Evolutionary conservation across 441 rosid genomes (phyloP).

Genomic region (Raphanus hybrid): DNA sequence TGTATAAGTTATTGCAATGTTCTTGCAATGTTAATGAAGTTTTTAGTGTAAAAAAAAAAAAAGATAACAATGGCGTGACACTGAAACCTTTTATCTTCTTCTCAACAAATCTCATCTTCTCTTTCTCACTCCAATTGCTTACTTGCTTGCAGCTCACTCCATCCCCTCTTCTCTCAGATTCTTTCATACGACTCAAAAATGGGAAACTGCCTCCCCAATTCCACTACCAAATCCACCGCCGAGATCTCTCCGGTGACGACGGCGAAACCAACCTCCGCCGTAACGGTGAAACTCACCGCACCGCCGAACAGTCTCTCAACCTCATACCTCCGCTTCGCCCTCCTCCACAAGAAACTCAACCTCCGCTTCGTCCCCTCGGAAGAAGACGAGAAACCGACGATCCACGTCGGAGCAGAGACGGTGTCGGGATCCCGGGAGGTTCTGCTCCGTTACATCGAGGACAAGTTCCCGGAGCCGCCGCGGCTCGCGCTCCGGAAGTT

Average conservation of each 20-base stretch:
- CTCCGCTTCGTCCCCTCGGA: constrained; percentile 50
- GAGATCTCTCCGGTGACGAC: constrained; percentile 46
- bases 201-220: constrained; percentile 56
- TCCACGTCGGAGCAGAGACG: constrained; percentile 56
- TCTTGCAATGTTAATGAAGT: too few species aligned
- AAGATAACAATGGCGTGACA: constrained; percentile 42
- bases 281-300: constrained; percentile 46
- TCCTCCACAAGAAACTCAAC: constrained; percentile 55
- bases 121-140: constrained; percentile 33
- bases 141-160: constrained; percentile 44
- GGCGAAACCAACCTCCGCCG: constrained; percentile 11
- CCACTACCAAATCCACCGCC: constrained; percentile 45
- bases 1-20: too few species aligned
- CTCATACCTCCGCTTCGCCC: constrained; percentile 59
- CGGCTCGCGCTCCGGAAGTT: constrained; percentile 45
- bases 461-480: constrained; percentile 62
- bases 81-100: neutral
- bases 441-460: constrained; percentile 59
- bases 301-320: constrained; percentile 43
- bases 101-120: constrained; percentile 25
- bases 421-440: constrained; percentile 53
- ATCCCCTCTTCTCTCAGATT: too few species aligned
- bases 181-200: constrained; percentile 22
- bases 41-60: too few species aligned
- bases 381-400: constrained; percentile 40